These are phyloP conservation scores for Cochlearia excelsa DNA, from an alignment of 345 rosid species.

Conservation along the genomic window DNA sequence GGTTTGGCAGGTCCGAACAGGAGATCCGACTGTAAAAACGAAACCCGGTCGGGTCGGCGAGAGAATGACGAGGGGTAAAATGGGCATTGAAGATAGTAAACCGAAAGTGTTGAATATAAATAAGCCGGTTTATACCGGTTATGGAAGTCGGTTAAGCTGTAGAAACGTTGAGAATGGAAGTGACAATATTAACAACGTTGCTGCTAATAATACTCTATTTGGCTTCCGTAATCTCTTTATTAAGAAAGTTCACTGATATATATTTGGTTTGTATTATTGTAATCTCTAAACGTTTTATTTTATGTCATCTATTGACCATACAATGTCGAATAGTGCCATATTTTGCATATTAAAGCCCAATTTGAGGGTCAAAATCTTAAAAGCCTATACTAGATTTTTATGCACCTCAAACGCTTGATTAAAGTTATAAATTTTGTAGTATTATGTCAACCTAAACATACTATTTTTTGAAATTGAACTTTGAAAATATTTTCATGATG, in stretches of 20 bases:
- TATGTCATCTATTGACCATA: too few relatives aligned
- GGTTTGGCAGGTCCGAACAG: conserved; percentile 66
- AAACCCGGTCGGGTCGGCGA: conserved; percentile 25
- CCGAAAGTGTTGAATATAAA: conserved; percentile 49
- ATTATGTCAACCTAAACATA: too few relatives aligned
- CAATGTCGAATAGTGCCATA: too few relatives aligned
- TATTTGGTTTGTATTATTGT: not conserved
- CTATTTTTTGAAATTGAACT: too few relatives aligned
- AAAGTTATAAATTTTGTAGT: too few relatives aligned
- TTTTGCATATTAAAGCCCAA: too few relatives aligned
- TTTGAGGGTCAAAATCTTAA: too few relatives aligned
- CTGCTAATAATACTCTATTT: conserved; percentile 29
- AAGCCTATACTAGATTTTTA: too few relatives aligned
- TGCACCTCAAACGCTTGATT: too few relatives aligned
- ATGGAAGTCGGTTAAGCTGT: conserved; percentile 53
- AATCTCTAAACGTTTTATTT: too few relatives aligned
- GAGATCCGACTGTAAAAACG: conserved; percentile 30
- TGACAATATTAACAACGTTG: not conserved
- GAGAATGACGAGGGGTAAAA: conserved; percentile 30
- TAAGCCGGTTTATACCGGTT: conserved; percentile 58
- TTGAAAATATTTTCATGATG: too few relatives aligned
- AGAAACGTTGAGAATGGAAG: conserved; percentile 36
- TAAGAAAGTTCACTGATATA: conserved; percentile 43
- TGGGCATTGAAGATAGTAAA: conserved; percentile 19
- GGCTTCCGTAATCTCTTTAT: conserved; percentile 59